Conservation (phyloP, 2,329 filamentous ascomycete genomes). For the Phaeosphaeriaceae sp. region DNA sequence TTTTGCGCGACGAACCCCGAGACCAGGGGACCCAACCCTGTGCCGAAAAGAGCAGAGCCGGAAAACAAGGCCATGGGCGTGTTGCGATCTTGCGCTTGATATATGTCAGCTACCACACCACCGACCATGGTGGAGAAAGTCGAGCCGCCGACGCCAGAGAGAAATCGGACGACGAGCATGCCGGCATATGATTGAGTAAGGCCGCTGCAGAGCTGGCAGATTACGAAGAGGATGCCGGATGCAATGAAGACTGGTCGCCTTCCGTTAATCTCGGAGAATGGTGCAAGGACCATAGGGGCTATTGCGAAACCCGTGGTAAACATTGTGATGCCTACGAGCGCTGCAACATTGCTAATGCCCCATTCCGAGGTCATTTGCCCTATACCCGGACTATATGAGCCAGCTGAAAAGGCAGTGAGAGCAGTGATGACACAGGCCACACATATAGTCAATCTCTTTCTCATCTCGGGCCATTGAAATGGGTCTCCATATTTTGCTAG, state of each 20-base stretch:
- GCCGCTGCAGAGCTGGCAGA: constrained; percentile 76
- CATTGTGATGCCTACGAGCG: constrained; percentile 77
- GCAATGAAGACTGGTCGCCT: constrained; percentile 81
- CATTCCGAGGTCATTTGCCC: constrained; percentile 71
- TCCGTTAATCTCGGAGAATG: constrained; percentile 87
- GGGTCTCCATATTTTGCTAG: constrained; percentile 73
- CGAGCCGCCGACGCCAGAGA: constrained; percentile 78
- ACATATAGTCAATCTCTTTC: constrained; percentile 74
- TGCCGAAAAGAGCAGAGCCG: constrained; percentile 78
- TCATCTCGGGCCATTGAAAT: constrained; percentile 72
- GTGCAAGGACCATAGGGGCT: constrained; percentile 87
- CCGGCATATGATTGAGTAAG: constrained; percentile 72
- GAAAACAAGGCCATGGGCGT: constrained; percentile 90
- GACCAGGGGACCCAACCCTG: constrained; percentile 78
- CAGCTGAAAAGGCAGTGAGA: constrained; percentile 80
- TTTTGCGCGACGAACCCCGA: constrained; percentile 72
- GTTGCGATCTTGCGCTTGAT: constrained; percentile 78
- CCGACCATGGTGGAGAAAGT: constrained; percentile 89
- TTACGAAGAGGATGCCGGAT: constrained; percentile 74
- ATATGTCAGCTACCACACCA: constrained; percentile 89
- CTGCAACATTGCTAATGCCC: constrained; percentile 68
- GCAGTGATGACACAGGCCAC: constrained; percentile 79
- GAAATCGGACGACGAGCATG: constrained; percentile 77
- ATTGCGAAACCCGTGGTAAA: constrained; percentile 80
- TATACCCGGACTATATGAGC: constrained; percentile 76